These are phyloP conservation scores for Globomyces sp. DNA, from an alignment of 371 early-diverging fungal genomes.

Conservation along the genomic window DNA sequence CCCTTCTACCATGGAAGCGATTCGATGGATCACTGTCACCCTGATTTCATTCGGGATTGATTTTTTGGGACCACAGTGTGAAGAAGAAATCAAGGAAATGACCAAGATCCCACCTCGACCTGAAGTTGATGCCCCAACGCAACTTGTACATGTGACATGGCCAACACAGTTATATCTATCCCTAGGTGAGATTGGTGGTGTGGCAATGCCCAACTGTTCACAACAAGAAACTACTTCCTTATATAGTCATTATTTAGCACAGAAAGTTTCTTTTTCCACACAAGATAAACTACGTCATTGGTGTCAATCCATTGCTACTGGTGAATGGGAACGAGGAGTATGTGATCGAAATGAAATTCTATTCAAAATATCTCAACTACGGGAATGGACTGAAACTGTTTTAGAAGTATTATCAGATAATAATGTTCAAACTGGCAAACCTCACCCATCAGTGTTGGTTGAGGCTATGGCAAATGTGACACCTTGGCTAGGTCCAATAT, in stretches of 20 bases:
- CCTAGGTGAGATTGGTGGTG: slow-evolving; percentile 39
- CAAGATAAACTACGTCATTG: slow-evolving; percentile 25
- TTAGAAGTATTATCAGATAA: background rate
- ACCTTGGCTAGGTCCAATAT: slow-evolving; percentile 4
- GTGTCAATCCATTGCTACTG: slow-evolving; percentile 38
- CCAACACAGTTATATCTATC: slow-evolving; percentile 29
- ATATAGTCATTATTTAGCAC: slow-evolving; percentile 3
- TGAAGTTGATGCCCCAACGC: slow-evolving; percentile 1
- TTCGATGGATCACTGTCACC: slow-evolving; percentile 38
- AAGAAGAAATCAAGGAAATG: slow-evolving; percentile 31
- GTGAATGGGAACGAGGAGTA: slow-evolving; percentile 32
- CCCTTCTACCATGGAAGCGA: slow-evolving; percentile 24
- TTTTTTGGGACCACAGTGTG: slow-evolving; percentile 19
- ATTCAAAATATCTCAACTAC: slow-evolving; percentile 32
- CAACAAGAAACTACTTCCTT: background rate
- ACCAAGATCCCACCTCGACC: slow-evolving; percentile 1
- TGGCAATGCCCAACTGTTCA: slow-evolving; percentile 29
- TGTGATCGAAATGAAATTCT: slow-evolving; percentile 34
- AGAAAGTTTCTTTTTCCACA: slow-evolving; percentile 15
- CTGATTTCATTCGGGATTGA: slow-evolving; percentile 38
- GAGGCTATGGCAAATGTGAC: background rate
- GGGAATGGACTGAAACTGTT: slow-evolving; percentile 26
- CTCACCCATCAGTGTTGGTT: slow-evolving; percentile 10
- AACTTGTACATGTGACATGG: slow-evolving; percentile 3
- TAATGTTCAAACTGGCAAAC: slow-evolving; percentile 1